Base-by-base conservation (phyloP, 192 early-diverging fungal species). In the Pilobolus umbonatus region DNA sequence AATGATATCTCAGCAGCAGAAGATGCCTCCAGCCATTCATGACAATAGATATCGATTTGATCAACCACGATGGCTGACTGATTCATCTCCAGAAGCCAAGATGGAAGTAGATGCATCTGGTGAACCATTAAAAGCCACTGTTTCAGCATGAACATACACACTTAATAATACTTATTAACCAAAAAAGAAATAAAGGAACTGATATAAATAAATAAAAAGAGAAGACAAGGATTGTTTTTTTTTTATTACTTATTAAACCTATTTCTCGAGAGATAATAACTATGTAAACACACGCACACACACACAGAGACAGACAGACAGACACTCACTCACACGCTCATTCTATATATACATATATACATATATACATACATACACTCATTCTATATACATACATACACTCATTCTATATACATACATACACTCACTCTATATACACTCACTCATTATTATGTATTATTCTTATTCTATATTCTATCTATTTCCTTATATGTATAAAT, bases 31-130 rank as follows among this genome's bases (percentile, higher is more conserved):
- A 43, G 2, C 36, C 9, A 2, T 28, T 48, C 46, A 48, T 48
- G 24, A n/a, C n/a, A n/a, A n/a, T n/a, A n/a, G n/a, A n/a, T n/a
- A 28, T n/a, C 46, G 28, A 10, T 26, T 28, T 10, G 25, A 49
- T 7, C 21, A 49, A 15, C 49, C 17, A 38, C 35, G 35, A 38
- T 54, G 52, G 52, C 28, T 15, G 35, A 38, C 28, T 25, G 52
- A 54, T 26, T 24, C 28, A 35, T 19, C 34, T 2, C 35, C 19
- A 11, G 52, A 54, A 22, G 15, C 31, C 19, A 54, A 54, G 24
- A 54, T 54, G 52, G 52, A 54, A 12, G 34, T 54, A 22, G 52
- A 54, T 38, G 21, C 52, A 4, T 54, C 52, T 17, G 47, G 22
- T 29, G 47, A 49, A 49, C 47, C 46, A 28, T 35, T 30, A 21